Conservation (phyloP, 2,329 filamentous ascomycete species). For the Penicillium sp. region DNA sequence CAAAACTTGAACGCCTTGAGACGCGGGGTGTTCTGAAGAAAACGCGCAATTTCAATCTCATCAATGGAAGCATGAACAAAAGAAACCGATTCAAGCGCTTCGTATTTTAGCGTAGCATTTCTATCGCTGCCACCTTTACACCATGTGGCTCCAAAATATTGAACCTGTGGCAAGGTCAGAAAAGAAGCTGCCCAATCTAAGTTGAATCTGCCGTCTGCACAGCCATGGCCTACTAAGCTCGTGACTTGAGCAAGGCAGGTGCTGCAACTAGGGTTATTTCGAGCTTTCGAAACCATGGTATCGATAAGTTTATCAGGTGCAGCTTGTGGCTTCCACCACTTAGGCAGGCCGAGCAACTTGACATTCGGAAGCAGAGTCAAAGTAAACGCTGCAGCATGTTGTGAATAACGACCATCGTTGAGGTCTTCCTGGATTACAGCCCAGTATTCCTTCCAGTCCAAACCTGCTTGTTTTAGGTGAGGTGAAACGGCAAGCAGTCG, state of each 20-base stretch:
- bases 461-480: constrained; percentile 26
- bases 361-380: constrained; percentile 31
- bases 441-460: constrained; percentile 33
- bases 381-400: constrained; percentile 29
- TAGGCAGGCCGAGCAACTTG: constrained; percentile 23
- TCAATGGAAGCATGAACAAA: constrained; percentile 22
- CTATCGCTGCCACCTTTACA: constrained; percentile 16
- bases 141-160: constrained; percentile 18
- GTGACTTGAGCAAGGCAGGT: constrained; percentile 23
- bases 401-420: constrained; percentile 25
- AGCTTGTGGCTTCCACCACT: constrained; percentile 13
- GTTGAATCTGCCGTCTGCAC: constrained; percentile 15
- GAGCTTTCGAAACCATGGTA: constrained; percentile 23
- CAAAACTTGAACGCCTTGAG: constrained; percentile 27
- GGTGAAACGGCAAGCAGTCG: constrained; percentile 27
- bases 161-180: constrained; percentile 25
- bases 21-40: constrained; percentile 27
- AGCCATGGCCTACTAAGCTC: constrained; percentile 18
- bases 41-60: constrained; percentile 22
- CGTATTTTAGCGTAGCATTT: constrained; percentile 5
- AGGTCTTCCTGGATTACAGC: constrained; percentile 27
- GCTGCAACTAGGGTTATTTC: constrained; percentile 15
- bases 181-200: constrained; percentile 23
- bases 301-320: constrained; percentile 26
- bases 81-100: constrained; percentile 20